Conservation (phyloP, 176 grass and related monocot species). For the Oryza brachyantha region DNA sequence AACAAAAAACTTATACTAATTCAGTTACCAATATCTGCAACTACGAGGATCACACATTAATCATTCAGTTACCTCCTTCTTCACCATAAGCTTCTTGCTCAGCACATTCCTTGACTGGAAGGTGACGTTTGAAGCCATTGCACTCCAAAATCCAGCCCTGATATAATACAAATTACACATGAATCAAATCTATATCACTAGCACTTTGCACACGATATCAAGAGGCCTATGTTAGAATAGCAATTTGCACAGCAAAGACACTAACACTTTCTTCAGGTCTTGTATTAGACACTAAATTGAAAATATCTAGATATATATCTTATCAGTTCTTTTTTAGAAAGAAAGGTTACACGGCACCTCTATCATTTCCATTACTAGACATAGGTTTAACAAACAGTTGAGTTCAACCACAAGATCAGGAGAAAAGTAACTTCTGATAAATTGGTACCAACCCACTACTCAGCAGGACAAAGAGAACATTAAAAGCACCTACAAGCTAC, state of each 20-base stretch:
- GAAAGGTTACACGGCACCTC: no score
- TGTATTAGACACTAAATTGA: neutral
- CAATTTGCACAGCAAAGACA: slow-evolving; percentile 14
- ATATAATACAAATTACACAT: slow-evolving; percentile 6
- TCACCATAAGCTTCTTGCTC: slow-evolving; percentile 98
- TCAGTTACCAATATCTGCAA: neutral
- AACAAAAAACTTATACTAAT: neutral
- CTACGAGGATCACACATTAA: neutral
- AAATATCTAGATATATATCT: neutral
- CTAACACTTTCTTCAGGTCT: neutral
- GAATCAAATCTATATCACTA: neutral
- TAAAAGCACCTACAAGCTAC: no score
- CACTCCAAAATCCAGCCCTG: slow-evolving; percentile 93
- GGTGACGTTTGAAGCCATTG: slow-evolving; percentile 93
- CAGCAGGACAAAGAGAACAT: no score
- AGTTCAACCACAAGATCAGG: no score
- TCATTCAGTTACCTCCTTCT: slow-evolving; percentile 68
- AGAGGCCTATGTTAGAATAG: neutral
- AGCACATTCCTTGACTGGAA: slow-evolving; percentile 96
- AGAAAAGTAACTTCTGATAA: no score
- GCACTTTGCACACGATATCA: neutral
- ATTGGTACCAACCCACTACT: no score
- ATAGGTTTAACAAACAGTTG: no score
- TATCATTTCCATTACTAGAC: no score
- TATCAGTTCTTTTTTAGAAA: no score